These are phyloP conservation scores for Sapria himalayana DNA, from an alignment of 345 rosid species.

Conservation along the genomic window DNA sequence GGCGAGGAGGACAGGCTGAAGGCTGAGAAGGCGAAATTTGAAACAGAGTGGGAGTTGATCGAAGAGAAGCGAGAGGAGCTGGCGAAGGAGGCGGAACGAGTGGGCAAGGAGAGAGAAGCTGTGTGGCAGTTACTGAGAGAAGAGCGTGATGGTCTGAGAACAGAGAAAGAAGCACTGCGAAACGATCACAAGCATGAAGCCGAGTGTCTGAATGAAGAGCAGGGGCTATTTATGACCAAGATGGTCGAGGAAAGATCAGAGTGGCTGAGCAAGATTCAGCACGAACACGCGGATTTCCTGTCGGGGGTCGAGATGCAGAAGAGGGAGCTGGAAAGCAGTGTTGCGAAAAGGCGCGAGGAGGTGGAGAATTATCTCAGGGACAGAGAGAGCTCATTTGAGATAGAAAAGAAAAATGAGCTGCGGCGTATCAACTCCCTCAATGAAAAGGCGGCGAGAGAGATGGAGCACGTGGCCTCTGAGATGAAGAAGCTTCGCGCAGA, in stretches of 20 bases:
- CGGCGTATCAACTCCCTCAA: constrained; percentile 34
- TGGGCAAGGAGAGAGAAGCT: constrained; percentile 42
- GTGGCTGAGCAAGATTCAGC: constrained; percentile 66
- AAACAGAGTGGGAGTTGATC: constrained; percentile 84
- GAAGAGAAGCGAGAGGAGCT: constrained; percentile 82
- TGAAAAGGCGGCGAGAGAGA: constrained; percentile 48
- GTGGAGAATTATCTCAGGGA: constrained; percentile 49
- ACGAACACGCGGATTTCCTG: constrained; percentile 61
- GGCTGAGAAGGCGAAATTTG: constrained; percentile 64
- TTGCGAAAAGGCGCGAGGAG: constrained; percentile 63
- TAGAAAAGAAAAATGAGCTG: constrained; percentile 52
- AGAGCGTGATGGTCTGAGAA: constrained; percentile 50
- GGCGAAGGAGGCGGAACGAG: constrained; percentile 28
- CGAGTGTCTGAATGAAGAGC: constrained; percentile 47
- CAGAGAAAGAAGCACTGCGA: constrained; percentile 49
- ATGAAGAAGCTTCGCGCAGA: constrained; percentile 63
- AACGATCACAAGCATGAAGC: constrained; percentile 39
- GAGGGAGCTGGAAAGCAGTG: constrained; percentile 56
- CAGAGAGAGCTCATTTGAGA: constrained; percentile 59
- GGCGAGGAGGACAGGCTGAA: constrained; percentile 63
- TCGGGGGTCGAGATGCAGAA: constrained; percentile 70
- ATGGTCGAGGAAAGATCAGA: constrained; percentile 64
- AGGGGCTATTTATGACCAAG: constrained; percentile 71
- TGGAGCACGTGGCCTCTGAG: constrained; percentile 46
- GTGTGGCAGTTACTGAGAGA: constrained; percentile 52